Evolutionary conservation across 2,329 filamentous ascomycete species (phyloP).

Genomic region (Epichloe uncinata): DNA sequence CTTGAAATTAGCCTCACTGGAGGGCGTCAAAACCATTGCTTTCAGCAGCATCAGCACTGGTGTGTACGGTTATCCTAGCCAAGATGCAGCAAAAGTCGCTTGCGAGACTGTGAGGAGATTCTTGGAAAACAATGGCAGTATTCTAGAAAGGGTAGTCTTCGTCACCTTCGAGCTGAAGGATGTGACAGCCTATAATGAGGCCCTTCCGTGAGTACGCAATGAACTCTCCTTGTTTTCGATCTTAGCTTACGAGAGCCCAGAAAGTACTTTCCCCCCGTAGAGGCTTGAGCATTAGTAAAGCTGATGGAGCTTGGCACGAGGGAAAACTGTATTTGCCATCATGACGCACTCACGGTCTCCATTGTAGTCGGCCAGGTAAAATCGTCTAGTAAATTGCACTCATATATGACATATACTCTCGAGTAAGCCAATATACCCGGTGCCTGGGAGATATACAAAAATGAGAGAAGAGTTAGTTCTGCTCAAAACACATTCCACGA

Average conservation of each 20-base stretch:
- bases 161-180: conserved; percentile 75
- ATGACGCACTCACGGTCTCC: neutral
- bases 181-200: conserved; percentile 53
- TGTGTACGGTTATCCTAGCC: conserved; percentile 73
- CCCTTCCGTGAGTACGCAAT: conserved; percentile 48
- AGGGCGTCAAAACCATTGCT: conserved; percentile 57
- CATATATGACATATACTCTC: neutral
- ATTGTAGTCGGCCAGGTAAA: neutral
- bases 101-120: conserved; percentile 44
- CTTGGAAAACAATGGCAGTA: conserved; percentile 31
- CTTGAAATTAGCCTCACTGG: conserved; percentile 56
- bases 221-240: neutral
- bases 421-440: neutral
- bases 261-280: conserved; percentile 15
- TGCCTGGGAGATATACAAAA: neutral
- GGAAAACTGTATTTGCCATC: neutral
- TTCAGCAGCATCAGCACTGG: conserved; percentile 83
- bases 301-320: neutral
- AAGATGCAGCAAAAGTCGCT: conserved; percentile 59
- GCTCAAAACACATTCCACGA: neutral
- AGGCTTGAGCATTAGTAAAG: neutral
- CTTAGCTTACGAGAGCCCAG: conserved; percentile 7
- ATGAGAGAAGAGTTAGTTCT: neutral
- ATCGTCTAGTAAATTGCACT: neutral
- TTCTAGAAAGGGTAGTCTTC: conserved; percentile 65